These are phyloP conservation scores for Colletotrichum sp. DNA, from an alignment of 2,329 filamentous ascomycete species.

Conservation along the genomic window DNA sequence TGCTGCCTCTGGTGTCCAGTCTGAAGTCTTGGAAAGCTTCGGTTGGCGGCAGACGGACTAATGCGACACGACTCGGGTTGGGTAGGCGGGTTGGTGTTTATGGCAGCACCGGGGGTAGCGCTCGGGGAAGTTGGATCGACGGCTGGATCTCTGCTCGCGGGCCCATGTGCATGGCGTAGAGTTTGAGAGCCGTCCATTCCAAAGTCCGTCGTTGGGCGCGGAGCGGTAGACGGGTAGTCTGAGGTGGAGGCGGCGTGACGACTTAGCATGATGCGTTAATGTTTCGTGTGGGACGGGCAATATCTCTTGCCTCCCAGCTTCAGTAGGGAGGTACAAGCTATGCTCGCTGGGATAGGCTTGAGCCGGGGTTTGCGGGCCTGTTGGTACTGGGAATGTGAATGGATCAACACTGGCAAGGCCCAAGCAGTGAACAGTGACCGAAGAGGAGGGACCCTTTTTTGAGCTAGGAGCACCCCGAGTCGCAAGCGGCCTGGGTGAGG, in stretches of 20 bases:
- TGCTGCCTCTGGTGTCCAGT: conserved; percentile 35
- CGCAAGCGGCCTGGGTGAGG: neutral
- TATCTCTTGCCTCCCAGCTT: conserved; percentile 5
- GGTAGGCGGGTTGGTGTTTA: conserved; percentile 15
- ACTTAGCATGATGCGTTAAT: conserved; percentile 43
- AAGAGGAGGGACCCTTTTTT: neutral
- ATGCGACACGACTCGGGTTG: conserved; percentile 7
- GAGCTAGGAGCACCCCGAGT: neutral
- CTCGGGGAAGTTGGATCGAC: conserved; percentile 4
- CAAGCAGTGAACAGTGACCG: neutral
- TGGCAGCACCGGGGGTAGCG: neutral
- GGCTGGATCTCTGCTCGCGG: conserved; percentile 4
- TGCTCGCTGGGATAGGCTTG: conserved; percentile 4
- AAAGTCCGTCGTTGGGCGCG: conserved; percentile 13
- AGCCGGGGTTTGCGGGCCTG: neutral
- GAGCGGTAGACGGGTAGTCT: conserved; percentile 26
- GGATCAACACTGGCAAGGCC: neutral
- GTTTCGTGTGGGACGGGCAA: conserved; percentile 33
- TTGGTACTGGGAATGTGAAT: conserved; percentile 1
- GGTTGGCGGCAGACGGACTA: neutral
- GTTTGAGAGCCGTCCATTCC: conserved; percentile 18
- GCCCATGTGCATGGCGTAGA: conserved; percentile 13
- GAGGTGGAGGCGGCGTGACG: conserved; percentile 25
- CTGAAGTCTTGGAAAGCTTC: neutral
- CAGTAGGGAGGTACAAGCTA: neutral